These are phyloP conservation scores for Rhodotorula sphaerocarpa DNA, from an alignment of 768 basidiomycete species.

Conservation along the genomic window DNA sequence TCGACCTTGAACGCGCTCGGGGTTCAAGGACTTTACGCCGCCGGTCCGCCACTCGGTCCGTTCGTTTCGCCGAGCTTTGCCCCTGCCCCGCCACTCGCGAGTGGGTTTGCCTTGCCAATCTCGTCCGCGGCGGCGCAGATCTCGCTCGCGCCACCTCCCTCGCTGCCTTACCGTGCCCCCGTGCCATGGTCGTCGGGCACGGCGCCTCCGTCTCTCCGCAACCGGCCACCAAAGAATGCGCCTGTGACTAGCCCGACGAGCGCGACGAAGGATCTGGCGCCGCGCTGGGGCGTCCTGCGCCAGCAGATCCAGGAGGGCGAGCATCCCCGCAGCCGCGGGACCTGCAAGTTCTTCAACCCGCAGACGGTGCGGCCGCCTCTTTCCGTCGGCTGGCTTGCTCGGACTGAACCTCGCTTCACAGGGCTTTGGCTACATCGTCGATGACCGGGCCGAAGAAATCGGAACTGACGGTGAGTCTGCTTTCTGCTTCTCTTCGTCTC, in stretches of 20 bases:
- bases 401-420: not conserved
- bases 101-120: not conserved
- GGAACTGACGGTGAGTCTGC: not conserved
- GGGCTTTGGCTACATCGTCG: constrained; percentile 16
- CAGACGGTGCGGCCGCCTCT: not conserved
- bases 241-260: too few relatives aligned
- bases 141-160: not conserved
- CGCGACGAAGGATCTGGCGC: too few relatives aligned
- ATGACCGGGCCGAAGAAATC: not conserved
- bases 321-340: not conserved
- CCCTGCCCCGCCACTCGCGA: too few relatives aligned
- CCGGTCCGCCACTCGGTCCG: too few relatives aligned
- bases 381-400: too few relatives aligned
- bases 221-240: not conserved
- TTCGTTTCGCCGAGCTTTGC: too few relatives aligned
- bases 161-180: not conserved
- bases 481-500: not conserved
- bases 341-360: constrained; percentile 1
- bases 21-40: too few relatives aligned
- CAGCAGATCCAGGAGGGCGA: not conserved
- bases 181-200: too few relatives aligned
- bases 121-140: not conserved
- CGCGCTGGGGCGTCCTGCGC: not conserved
- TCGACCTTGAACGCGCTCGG: too few relatives aligned
- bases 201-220: not conserved